A percentile compares a stretch with the other conserved stretches of the same genome.
These are phyloP conservation scores for Marasmius tenuissimus DNA, from an alignment of 1,284 basidiomycete genomes.

Conservation along the genomic window DNA sequence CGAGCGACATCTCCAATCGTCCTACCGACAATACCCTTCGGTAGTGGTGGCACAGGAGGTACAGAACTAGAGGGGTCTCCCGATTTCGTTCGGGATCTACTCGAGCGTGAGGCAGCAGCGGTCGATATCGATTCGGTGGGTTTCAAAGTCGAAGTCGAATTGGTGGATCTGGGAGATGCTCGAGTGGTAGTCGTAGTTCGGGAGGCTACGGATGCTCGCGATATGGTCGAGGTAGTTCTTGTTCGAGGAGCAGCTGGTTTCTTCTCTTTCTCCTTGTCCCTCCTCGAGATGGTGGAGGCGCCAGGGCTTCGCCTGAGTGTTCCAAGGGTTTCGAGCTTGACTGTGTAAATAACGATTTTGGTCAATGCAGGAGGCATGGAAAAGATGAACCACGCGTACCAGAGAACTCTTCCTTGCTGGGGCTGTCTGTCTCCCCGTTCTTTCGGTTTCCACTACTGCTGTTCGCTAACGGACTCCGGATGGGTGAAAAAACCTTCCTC, in stretches of 20 bases:
- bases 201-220: neutral
- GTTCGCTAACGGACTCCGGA: constrained; percentile 43
- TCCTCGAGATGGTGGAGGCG: neutral
- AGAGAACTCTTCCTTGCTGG: constrained; percentile 27
- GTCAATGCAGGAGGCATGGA: neutral
- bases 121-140: neutral
- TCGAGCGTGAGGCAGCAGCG: neutral
- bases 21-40: neutral
- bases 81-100: neutral
- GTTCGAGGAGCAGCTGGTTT: neutral
- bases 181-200: neutral
- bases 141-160: neutral
- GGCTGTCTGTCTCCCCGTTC: neutral
- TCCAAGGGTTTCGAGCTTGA: constrained; percentile 23
- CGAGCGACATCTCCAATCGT: neutral
- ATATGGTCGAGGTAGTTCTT: neutral
- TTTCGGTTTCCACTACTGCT: constrained; percentile 23
- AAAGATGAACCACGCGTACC: constrained; percentile 15
- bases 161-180: neutral
- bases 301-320: neutral
- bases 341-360: constrained; percentile 7
- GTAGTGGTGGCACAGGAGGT: constrained; percentile 6
- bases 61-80: neutral
- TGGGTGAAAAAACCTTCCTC: constrained; percentile 39
- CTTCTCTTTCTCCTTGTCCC: neutral